Base-by-base conservation (phyloP, 225 moss, liverwort and hornwort genomes). In the Thuidium tamariscinum region DNA sequence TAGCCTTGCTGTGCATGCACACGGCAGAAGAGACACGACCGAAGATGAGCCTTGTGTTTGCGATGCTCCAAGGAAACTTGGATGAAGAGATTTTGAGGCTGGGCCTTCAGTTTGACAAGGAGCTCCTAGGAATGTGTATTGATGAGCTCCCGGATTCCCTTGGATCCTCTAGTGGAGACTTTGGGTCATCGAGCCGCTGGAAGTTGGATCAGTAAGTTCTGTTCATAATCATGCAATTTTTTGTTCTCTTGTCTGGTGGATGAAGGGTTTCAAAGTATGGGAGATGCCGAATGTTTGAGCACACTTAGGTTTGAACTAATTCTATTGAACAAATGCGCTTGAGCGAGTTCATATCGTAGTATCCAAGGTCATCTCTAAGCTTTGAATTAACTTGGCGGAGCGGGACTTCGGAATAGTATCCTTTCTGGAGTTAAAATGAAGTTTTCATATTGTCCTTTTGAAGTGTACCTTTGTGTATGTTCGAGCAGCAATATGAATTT, bases 231-330 rank as follows among this genome's bases (percentile, higher is more conserved):
- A 17, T 56, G 37, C 56, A 17, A 23, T 14, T 77, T 2, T 13
- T 6, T 30, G 19, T 48, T 48, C 30, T 48, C 48, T 48, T 6
- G 36, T 1, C 36, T 36, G 54, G 4, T 37, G 25, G 25, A 7
- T 55, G 55, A 37, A 2, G 75, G 76, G 37, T 54, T 37, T 13
- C 52, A 2, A 14, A n/a, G 21, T 52, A 52, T 36, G 23, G 23
- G 0, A 23, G 11, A 52, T 52, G 5, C 2, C 1, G 14, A 37
- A 27, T 39, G 0, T 11, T 7, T 56, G 11, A 36, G 16, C 7
- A 17, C 26, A 7, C 16, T 9, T 26, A 25, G 76, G 34, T 54
- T 51, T 76, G 54, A 51, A 54, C 36, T 55, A 7, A 26, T 25
- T 76, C 10, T n/a, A 7, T 54, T 26, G 10, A 26, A 16, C 23